Evolutionary conservation across 179 eudicot genomes (phyloP).

Genomic region (Silene vulgaris): DNA sequence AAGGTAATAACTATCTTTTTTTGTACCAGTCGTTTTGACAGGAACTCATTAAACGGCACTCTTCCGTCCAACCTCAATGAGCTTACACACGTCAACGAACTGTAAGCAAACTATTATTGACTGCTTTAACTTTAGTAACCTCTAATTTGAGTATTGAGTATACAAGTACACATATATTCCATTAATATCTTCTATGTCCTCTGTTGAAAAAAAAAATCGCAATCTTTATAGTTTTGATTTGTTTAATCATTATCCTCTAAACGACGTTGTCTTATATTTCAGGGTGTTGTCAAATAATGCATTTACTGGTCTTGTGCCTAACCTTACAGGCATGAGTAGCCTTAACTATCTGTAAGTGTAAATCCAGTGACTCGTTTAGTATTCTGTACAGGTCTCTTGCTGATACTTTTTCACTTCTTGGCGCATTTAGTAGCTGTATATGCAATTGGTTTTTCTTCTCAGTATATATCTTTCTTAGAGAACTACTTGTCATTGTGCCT

Average conservation of each 20-base stretch:
- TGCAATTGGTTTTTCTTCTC: slow-evolving; percentile 2
- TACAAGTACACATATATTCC: background rate
- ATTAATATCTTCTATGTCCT: background rate
- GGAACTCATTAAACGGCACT: slow-evolving; percentile 47
- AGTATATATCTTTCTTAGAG: background rate
- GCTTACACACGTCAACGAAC: slow-evolving; percentile 43
- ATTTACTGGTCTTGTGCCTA: slow-evolving; percentile 43
- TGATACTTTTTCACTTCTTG: background rate
- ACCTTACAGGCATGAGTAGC: slow-evolving; percentile 40
- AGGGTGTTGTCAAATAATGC: slow-evolving; percentile 50
- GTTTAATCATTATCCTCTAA: background rate
- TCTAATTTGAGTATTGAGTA: background rate
- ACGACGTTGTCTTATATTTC: slow-evolving; percentile 11
- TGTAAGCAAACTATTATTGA: slow-evolving; percentile 43
- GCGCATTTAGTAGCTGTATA: background rate
- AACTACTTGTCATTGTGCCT: slow-evolving; percentile 4
- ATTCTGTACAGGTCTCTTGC: background rate
- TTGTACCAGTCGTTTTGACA: slow-evolving; percentile 60
- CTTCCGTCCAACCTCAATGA: slow-evolving; percentile 56
- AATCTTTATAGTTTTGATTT: background rate
- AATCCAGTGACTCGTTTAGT: background rate
- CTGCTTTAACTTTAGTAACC: slow-evolving; percentile 8
- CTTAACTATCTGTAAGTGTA: slow-evolving; percentile 44
- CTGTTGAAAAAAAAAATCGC: background rate
- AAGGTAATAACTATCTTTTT: background rate